A percentile compares a stretch with the other conserved stretches of the same genome.
Evolutionary conservation across 805 yeast species (phyloP).

Genomic region (Teunomyces panamensis): DNA sequence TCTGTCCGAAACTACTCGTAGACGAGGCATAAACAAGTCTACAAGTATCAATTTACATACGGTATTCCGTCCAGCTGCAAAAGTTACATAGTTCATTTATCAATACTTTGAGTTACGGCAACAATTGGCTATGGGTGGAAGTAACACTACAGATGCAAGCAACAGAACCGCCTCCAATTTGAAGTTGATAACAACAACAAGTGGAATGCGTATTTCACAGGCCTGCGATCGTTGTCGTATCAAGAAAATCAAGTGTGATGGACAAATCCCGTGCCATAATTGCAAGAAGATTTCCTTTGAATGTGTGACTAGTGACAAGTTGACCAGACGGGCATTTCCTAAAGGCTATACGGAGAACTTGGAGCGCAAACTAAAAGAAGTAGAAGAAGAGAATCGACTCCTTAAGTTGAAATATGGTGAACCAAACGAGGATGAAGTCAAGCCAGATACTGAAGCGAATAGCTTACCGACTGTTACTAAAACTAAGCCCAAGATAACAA

Average conservation of each 20-base stretch:
- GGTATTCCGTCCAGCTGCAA: neutral
- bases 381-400: conserved; percentile 54
- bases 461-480: neutral
- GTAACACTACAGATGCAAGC: conserved; percentile 2
- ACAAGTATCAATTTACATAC: neutral
- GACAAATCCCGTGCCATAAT: conserved; percentile 66
- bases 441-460: neutral
- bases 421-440: neutral
- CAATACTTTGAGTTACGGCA: neutral
- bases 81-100: neutral
- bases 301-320: conserved; percentile 69
- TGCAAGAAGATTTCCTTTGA: conserved; percentile 63
- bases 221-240: conserved; percentile 82
- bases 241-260: conserved; percentile 76
- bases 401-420: conserved; percentile 18
- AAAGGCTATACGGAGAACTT: conserved; percentile 77
- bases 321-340: conserved; percentile 75
- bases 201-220: conserved; percentile 59
- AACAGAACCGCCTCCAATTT: conserved; percentile 25
- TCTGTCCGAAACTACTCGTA: neutral
- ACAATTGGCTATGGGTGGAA: neutral
- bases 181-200: conserved; percentile 36
- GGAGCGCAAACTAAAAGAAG: conserved; percentile 57
- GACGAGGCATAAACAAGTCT: neutral
- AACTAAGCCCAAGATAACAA: conserved; percentile 1